A percentile compares a stretch with the other conserved stretches of the same genome.
Evolutionary conservation across 1,284 basidiomycete species (phyloP).

Genomic region (Sutorius eximius): DNA sequence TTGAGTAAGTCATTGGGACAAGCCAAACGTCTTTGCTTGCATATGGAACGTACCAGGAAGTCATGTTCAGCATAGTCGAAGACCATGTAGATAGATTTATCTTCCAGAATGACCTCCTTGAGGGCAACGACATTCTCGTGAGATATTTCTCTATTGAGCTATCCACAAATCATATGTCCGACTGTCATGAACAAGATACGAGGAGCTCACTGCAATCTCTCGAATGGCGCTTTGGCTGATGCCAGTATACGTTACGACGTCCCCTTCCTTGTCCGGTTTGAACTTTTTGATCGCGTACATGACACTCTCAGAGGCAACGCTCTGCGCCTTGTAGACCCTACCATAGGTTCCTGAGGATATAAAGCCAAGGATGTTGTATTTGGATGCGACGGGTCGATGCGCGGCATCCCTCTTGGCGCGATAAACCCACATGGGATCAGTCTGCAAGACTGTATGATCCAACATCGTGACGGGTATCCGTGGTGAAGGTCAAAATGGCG

Average conservation of each 20-base stretch:
- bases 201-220: constrained; percentile 83
- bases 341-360: constrained; percentile 98
- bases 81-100: constrained; percentile 98
- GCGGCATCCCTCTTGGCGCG: constrained; percentile 73
- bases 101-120: constrained; percentile 94
- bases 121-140: constrained; percentile 93
- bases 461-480: constrained; percentile 25
- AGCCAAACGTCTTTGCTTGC: background rate
- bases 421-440: constrained; percentile 84
- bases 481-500: background rate
- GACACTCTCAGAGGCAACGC: constrained; percentile 61
- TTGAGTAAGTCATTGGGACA: background rate
- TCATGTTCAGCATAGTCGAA: constrained; percentile 99
- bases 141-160: constrained; percentile 92
- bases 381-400: constrained; percentile 68
- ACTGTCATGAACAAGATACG: background rate
- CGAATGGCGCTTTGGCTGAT: constrained; percentile 97
- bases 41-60: constrained; percentile 68
- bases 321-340: constrained; percentile 94
- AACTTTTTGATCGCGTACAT: constrained; percentile 99
- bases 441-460: constrained; percentile 43
- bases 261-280: constrained; percentile 98
- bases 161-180: background rate
- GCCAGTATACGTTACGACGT: constrained; percentile 90
- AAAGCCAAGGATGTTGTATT: constrained; percentile 94